Evolutionary conservation across 1,139 yeast genomes (phyloP).

Genomic region (Suhomyces coccinellae): DNA sequence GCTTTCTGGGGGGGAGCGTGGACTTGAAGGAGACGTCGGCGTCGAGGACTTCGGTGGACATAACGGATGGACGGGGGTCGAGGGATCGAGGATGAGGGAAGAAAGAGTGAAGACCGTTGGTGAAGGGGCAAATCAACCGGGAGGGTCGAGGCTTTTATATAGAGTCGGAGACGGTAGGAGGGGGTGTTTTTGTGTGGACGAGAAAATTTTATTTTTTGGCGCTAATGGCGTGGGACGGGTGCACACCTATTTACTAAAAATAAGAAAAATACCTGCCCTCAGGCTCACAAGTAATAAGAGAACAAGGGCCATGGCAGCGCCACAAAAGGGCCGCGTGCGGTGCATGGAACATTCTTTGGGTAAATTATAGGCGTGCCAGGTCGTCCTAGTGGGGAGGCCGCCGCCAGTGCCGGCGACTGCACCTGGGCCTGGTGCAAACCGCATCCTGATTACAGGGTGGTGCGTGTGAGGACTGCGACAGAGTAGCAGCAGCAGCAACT

Average conservation of each 20-base stretch:
- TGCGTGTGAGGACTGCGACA: neutral
- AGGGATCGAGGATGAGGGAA: too few relatives aligned
- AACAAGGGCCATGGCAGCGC: too few relatives aligned
- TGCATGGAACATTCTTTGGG: conserved; percentile 2
- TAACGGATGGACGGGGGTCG: neutral
- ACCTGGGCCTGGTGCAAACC: too few relatives aligned
- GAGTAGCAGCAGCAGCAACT: too few relatives aligned
- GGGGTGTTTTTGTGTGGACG: neutral
- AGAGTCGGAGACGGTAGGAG: neutral
- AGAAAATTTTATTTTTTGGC: neutral
- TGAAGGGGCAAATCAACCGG: neutral
- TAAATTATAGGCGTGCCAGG: neutral
- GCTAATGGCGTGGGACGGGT: neutral
- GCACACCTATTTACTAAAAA: neutral
- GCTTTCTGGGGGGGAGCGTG: conserved; percentile 86
- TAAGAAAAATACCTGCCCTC: neutral
- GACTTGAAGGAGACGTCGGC: conserved; percentile 30
- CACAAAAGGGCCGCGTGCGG: neutral
- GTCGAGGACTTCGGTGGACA: conserved; percentile 14
- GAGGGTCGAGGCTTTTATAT: neutral
- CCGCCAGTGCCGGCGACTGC: too few relatives aligned
- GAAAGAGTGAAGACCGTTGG: neutral
- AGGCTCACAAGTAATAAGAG: too few relatives aligned
- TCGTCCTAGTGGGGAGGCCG: neutral
- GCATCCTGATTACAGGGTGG: neutral